Percentiles rank a stretch among this genome's conserved stretches.
Evolutionary conservation across 2,329 filamentous ascomycete genomes (phyloP).

Genomic region (Ophiocordyceps australis): DNA sequence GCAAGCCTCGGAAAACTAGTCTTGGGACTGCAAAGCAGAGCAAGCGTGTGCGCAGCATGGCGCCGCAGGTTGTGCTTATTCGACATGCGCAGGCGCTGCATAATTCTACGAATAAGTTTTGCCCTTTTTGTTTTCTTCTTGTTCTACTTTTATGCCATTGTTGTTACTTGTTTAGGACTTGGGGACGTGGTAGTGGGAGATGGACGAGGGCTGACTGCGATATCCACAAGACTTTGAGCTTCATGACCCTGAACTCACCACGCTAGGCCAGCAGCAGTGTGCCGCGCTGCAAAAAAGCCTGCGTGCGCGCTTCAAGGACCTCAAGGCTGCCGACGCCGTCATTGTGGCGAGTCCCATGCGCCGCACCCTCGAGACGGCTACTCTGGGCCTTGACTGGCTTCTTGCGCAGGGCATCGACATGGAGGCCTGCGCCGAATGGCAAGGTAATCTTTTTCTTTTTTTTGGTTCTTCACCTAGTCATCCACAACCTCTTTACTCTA

Average conservation of each 20-base stretch:
- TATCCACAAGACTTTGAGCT: slow-evolving; percentile 24
- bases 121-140: too few species aligned
- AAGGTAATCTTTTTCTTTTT: slow-evolving; percentile 23
- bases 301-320: slow-evolving; percentile 14
- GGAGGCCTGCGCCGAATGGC: slow-evolving; percentile 43
- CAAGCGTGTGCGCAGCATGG: too few species aligned
- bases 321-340: slow-evolving; percentile 17
- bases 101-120: slow-evolving; percentile 31
- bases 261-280: slow-evolving; percentile 30
- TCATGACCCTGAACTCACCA: slow-evolving; percentile 31
- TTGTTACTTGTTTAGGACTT: too few species aligned
- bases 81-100: slow-evolving; percentile 67
- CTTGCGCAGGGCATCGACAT: slow-evolving; percentile 33
- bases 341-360: slow-evolving; percentile 48
- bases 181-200: too few species aligned
- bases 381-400: slow-evolving; percentile 38
- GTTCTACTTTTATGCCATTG: too few species aligned
- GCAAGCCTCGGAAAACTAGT: too few species aligned
- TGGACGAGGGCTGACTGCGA: too few species aligned
- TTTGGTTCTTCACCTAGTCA: not conserved
- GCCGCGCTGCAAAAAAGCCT: slow-evolving; percentile 22
- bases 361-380: slow-evolving; percentile 46
- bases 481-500: too few species aligned
- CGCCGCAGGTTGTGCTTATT: slow-evolving; percentile 55
- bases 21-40: too few species aligned